Percentiles rank a stretch among this genome's conserved stretches.
phyloP scores from a whole-genome alignment of 1,139 yeast genomes.

The Lodderomyces elongisporus region DNA sequence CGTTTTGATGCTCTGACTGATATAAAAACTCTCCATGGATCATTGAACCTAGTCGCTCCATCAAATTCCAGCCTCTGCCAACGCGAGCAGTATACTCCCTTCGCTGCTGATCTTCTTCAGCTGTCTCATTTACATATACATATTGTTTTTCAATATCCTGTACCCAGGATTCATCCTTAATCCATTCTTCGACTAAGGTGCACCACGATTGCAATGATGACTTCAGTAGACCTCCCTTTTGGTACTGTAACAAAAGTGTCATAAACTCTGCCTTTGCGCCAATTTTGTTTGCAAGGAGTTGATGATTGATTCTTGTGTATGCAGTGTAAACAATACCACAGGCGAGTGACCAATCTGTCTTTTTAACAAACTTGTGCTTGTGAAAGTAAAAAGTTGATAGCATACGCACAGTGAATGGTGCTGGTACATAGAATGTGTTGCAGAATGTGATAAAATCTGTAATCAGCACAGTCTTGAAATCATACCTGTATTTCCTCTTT shows the following conservation, averaged over 20 bases:
- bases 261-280: conserved; percentile 47
- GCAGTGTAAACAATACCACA: conserved; percentile 64
- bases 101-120: conserved; percentile 13
- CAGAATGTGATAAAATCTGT: conserved; percentile 55
- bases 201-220: conserved; percentile 49
- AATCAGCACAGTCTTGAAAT: conserved; percentile 29
- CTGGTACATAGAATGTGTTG: conserved; percentile 59
- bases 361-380: conserved; percentile 45
- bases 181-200: conserved; percentile 46
- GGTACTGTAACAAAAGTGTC: conserved; percentile 47
- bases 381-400: conserved; percentile 48
- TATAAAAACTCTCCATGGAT: conserved; percentile 28
- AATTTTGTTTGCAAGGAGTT: conserved; percentile 37
- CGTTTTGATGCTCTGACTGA: conserved; percentile 23
- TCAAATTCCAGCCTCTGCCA: conserved; percentile 30
- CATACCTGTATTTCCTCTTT: conserved; percentile 17
- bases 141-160: conserved; percentile 38
- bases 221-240: conserved; percentile 47
- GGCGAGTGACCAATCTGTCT: conserved; percentile 63
- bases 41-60: conserved; percentile 35
- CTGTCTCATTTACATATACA: conserved; percentile 26
- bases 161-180: conserved; percentile 55
- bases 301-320: conserved; percentile 50
- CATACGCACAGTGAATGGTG: conserved; percentile 45
- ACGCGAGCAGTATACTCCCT: conserved; percentile 27